A percentile compares a stretch with the other conserved stretches of the same genome.
phyloP scores from a whole-genome alignment of 352 stramenopile species.

The Peronospora destructor region DNA sequence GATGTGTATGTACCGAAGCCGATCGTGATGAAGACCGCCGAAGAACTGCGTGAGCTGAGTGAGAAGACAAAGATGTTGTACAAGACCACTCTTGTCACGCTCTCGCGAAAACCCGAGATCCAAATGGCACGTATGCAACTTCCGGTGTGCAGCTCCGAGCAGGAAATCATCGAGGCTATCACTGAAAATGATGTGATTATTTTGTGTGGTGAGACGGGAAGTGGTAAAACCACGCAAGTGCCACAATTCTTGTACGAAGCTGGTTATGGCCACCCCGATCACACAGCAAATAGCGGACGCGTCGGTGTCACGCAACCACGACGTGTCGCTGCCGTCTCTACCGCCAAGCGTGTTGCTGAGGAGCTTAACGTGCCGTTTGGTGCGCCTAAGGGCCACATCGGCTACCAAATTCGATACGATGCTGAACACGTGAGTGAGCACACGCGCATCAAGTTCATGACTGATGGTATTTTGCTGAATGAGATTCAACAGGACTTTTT shows the following conservation, averaged over 20 bases:
- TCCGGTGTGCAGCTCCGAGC: constrained; percentile 96
- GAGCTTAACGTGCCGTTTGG: constrained; percentile 91
- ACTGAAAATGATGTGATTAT: constrained; percentile 94
- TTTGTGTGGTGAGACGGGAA: constrained; percentile 96
- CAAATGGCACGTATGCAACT: constrained; percentile 91
- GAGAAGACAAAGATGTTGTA: constrained; percentile 40
- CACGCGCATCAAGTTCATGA: constrained; percentile 99
- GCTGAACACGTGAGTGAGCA: constrained; percentile 82
- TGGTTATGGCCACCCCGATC: constrained; percentile 72
- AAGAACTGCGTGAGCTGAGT: constrained; percentile 54
- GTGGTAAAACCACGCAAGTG: constrained; percentile 97
- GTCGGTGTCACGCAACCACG: constrained; percentile 97
- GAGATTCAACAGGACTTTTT: constrained; percentile 90
- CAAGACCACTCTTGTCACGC: constrained; percentile 66
- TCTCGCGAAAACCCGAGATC: constrained; percentile 81
- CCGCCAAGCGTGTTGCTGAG: constrained; percentile 94
- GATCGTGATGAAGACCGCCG: constrained; percentile 60
- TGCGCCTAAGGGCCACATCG: constrained; percentile 67
- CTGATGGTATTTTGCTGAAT: constrained; percentile 97
- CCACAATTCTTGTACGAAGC: constrained; percentile 98
- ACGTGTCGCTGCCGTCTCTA: constrained; percentile 97
- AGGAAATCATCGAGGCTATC: constrained; percentile 99
- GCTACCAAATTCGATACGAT: constrained; percentile 99
- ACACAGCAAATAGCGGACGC: constrained; percentile 40
- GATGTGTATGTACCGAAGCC: constrained; percentile 55